Evolutionary conservation across 345 rosid genomes (phyloP).

Genomic region (Ricinus communis): DNA sequence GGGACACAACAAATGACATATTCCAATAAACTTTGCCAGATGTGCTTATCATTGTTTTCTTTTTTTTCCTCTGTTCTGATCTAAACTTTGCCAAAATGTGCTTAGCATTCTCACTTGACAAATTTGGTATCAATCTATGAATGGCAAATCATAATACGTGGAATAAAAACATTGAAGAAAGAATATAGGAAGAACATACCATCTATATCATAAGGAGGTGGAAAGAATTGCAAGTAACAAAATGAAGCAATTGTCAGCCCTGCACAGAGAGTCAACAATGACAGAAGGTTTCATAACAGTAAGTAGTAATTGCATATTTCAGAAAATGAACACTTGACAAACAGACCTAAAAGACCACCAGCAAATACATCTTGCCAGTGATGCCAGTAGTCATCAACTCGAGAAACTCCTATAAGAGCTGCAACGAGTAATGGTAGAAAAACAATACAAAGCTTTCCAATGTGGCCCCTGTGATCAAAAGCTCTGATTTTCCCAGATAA

Average conservation of each 20-base stretch:
- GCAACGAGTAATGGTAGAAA: constrained; percentile 73
- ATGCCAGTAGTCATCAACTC: constrained; percentile 98
- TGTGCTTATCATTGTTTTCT: constrained; percentile 5
- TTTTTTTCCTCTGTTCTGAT: too few species aligned
- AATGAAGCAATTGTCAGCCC: constrained; percentile 60
- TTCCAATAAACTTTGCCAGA: neutral
- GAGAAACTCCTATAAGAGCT: constrained; percentile 75
- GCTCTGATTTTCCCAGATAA: constrained; percentile 74
- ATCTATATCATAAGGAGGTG: constrained; percentile 61
- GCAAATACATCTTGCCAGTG: constrained; percentile 97
- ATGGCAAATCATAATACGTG: neutral
- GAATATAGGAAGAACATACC: constrained; percentile 38
- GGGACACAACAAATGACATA: too few species aligned
- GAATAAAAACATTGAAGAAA: neutral
- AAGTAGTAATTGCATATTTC: neutral
- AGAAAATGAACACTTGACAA: neutral
- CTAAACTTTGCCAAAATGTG: neutral
- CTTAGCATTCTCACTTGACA: neutral
- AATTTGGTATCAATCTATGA: neutral
- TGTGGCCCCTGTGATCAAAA: constrained; percentile 83
- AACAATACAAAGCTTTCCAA: constrained; percentile 81
- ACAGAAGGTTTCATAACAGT: constrained; percentile 5
- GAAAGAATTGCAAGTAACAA: constrained; percentile 83
- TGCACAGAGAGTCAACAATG: constrained; percentile 21
- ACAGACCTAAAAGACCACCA: constrained; percentile 73